These are phyloP conservation scores for Mediolabrus comicus DNA, from an alignment of 108 stramenopile genomes.

Conservation along the genomic window DNA sequence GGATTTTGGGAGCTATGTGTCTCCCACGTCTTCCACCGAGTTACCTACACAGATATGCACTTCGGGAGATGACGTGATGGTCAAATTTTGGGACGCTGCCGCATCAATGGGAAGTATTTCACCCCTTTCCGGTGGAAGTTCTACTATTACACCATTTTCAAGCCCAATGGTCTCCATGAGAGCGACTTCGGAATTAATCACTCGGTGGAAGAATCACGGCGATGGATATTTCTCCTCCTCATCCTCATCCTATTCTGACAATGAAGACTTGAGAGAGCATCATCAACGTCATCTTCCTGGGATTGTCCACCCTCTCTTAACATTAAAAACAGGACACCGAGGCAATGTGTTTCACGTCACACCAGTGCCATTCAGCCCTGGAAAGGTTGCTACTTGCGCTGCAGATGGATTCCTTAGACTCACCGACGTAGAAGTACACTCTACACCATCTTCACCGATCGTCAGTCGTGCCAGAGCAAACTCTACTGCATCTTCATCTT, in stretches of 20 bases:
- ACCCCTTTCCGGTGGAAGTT: conserved; percentile 55
- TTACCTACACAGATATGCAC: conserved; percentile 76
- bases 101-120: conserved; percentile 72
- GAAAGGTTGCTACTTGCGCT: conserved; percentile 75
- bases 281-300: conserved; percentile 46
- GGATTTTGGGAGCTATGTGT: neutral
- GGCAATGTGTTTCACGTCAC: conserved; percentile 82
- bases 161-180: conserved; percentile 7
- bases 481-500: conserved; percentile 13
- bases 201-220: conserved; percentile 12
- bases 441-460: conserved; percentile 10
- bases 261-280: neutral
- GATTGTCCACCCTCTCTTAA: conserved; percentile 60
- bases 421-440: conserved; percentile 47
- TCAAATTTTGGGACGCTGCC: conserved; percentile 82
- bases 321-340: conserved; percentile 68
- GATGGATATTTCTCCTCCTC: conserved; percentile 2
- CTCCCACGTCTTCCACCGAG: conserved; percentile 29
- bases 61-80: conserved; percentile 68
- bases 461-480: conserved; percentile 19
- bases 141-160: conserved; percentile 66
- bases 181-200: conserved; percentile 30
- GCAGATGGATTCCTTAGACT: conserved; percentile 78
- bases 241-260: neutral
- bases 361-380: conserved; percentile 52